Conservation (phyloP, 768 basidiomycete genomes). For the Auricularia auricula-judae region DNA sequence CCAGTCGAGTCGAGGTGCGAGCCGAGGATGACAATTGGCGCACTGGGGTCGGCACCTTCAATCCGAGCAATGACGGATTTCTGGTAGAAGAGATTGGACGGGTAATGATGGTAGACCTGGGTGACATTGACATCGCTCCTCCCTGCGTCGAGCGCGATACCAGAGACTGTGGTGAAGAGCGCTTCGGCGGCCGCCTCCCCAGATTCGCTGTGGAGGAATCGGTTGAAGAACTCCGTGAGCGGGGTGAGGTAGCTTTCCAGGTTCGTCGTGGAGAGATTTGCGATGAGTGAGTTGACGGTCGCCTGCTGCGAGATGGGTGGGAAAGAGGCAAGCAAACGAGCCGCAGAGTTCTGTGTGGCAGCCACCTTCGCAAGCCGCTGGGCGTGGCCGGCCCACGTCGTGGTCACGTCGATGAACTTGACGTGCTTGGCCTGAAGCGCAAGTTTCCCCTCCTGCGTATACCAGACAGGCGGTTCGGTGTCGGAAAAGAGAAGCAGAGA, state of each 20-base stretch:
- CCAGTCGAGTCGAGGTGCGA: constrained; percentile 72
- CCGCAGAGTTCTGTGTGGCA: background rate
- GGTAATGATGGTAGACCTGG: background rate
- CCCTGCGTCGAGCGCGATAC: background rate
- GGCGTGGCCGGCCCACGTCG: background rate
- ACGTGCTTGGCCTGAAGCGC: background rate
- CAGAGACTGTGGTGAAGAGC: background rate
- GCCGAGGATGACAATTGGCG: constrained; percentile 47
- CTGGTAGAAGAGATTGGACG: background rate
- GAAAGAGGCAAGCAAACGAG: background rate
- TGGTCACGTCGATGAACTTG: background rate
- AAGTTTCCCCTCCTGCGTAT: background rate
- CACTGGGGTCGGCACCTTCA: constrained; percentile 2
- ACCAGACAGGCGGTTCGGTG: background rate
- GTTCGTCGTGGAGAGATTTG: background rate
- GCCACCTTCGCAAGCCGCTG: background rate
- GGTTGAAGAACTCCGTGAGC: background rate
- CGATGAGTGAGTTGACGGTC: background rate
- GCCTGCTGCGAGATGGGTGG: background rate
- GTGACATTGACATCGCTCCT: background rate
- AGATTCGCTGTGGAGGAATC: background rate
- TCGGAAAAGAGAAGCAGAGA: background rate
- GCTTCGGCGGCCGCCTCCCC: background rate
- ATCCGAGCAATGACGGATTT: constrained; percentile 1
- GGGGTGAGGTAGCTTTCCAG: background rate